Percentiles rank a stretch among this genome's conserved stretches.
These are phyloP conservation scores for Dichomitus squalens DNA, from an alignment of 1,284 basidiomycete species.

Conservation along the genomic window DNA sequence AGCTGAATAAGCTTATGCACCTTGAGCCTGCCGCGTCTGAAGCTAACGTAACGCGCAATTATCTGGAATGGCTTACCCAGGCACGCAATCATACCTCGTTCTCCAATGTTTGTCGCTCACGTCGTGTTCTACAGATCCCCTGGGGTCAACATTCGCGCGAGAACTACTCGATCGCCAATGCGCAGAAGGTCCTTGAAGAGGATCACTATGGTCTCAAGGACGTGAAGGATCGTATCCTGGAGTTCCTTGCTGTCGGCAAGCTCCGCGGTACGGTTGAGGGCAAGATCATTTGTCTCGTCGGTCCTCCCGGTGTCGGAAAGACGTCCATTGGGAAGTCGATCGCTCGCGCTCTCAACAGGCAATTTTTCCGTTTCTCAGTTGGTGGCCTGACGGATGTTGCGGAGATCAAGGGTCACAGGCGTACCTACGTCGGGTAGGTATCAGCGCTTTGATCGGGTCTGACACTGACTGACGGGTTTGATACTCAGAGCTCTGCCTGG, in stretches of 20 bases:
- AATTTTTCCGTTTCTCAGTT: conserved; percentile 97
- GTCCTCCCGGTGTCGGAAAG: conserved; percentile 97
- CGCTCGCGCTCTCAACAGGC: conserved; percentile 80
- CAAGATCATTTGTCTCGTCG: conserved; percentile 96
- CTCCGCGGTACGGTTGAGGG: conserved; percentile 96
- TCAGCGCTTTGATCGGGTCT: neutral
- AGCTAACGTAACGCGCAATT: conserved; percentile 95
- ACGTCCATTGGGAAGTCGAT: conserved; percentile 96
- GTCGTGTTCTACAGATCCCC: conserved; percentile 61
- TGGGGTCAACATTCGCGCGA: conserved; percentile 97
- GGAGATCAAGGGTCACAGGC: conserved; percentile 97
- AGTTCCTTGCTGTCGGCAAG: conserved; percentile 98
- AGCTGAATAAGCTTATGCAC: conserved; percentile 89
- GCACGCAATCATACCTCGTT: conserved; percentile 37
- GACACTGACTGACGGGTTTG: neutral
- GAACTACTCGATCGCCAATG: conserved; percentile 90
- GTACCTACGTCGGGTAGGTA: conserved; percentile 91
- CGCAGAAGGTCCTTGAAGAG: conserved; percentile 86
- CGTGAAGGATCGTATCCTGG: conserved; percentile 96
- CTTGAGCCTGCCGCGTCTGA: conserved; percentile 94
- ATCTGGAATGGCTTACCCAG: conserved; percentile 95
- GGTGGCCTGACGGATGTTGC: conserved; percentile 97
- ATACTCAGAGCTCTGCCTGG: conserved; percentile 84
- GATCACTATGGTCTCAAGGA: conserved; percentile 97
- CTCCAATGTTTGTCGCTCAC: neutral